These are phyloP conservation scores for Nannochloris sp. DNA, from an alignment of 139 green algal species.

Conservation along the genomic window DNA sequence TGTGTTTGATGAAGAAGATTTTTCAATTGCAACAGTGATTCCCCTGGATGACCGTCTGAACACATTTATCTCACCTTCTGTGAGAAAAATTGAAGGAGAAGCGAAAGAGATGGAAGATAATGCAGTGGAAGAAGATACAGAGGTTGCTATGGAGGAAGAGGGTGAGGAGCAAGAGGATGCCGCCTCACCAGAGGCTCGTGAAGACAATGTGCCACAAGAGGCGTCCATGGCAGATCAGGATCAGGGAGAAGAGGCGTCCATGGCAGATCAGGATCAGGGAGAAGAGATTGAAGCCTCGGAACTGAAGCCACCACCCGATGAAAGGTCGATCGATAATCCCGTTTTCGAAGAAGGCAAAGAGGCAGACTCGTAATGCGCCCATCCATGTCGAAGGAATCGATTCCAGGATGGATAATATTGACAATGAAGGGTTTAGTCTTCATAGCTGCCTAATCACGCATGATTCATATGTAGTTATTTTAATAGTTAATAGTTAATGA, in stretches of 20 bases:
- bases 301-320: too few relatives aligned
- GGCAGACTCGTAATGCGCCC: too few relatives aligned
- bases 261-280: background rate
- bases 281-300: too few relatives aligned
- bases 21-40: background rate
- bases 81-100: slow-evolving; percentile 3
- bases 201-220: background rate
- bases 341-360: too few relatives aligned
- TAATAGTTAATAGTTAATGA: too few relatives aligned
- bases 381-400: too few relatives aligned
- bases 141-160: background rate
- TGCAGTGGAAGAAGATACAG: background rate
- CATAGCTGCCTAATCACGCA: too few relatives aligned
- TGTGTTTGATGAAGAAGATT: slow-evolving; percentile 12
- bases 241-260: background rate
- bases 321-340: too few relatives aligned
- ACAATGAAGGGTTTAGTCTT: too few relatives aligned
- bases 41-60: slow-evolving; percentile 3
- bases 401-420: too few relatives aligned
- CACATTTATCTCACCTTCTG: background rate
- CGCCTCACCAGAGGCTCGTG: background rate
- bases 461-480: too few relatives aligned
- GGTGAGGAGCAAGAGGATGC: background rate
- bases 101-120: background rate
- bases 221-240: background rate